These are phyloP conservation scores for Sarocladium brachiariae DNA, from an alignment of 2,329 filamentous ascomycete species.

Conservation along the genomic window DNA sequence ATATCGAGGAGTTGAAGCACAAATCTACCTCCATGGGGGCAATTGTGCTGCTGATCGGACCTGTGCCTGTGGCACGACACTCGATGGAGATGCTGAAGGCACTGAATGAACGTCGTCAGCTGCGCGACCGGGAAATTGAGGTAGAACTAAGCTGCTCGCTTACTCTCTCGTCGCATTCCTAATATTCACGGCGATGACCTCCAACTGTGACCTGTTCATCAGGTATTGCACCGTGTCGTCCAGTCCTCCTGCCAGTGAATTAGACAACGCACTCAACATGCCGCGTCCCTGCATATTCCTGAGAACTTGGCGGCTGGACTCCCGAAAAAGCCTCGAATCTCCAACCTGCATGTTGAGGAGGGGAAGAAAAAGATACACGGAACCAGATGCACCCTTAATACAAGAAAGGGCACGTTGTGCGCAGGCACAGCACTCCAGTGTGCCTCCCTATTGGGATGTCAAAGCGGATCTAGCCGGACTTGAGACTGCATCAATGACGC, in stretches of 20 bases:
- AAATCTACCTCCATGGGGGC: conserved; percentile 22
- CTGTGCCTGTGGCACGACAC: conserved; percentile 23
- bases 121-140: too few species aligned
- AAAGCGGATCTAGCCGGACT: conserved; percentile 2
- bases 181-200: conserved; percentile 24
- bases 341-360: not conserved
- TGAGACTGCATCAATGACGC: not conserved
- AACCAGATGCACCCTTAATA: too few species aligned
- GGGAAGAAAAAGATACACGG: not conserved
- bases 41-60: conserved; percentile 23
- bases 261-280: not conserved
- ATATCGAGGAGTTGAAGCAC: conserved; percentile 21
- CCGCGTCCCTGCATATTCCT: not conserved
- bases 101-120: conserved; percentile 14
- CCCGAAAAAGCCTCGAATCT: conserved; percentile 3
- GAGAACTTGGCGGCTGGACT: not conserved
- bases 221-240: conserved; percentile 23
- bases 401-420: not conserved
- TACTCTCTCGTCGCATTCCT: conserved; percentile 23
- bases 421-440: not conserved
- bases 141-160: too few species aligned
- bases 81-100: conserved; percentile 24
- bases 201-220: conserved; percentile 20
- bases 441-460: not conserved
- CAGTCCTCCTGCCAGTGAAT: conserved; percentile 13